phyloP scores from a whole-genome alignment of 371 early-diverging fungal genomes.

The Smittium mucronatum region DNA sequence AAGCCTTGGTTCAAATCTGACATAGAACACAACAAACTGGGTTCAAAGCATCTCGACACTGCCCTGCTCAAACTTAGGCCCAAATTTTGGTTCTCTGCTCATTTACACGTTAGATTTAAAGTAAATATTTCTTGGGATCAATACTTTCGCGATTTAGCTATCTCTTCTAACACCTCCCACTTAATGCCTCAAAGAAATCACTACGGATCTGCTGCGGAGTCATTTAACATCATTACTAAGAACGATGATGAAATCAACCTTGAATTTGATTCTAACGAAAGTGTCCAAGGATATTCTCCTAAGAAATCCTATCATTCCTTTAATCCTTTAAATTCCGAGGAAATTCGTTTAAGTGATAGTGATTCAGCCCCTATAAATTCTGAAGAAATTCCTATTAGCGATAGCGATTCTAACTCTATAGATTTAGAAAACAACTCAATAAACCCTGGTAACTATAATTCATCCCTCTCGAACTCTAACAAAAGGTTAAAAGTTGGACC shows the following conservation, averaged over 20 bases:
- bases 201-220: too few species aligned
- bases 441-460: too few species aligned
- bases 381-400: too few species aligned
- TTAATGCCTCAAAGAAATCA: too few species aligned
- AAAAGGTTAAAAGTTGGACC: too few species aligned
- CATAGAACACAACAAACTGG: constrained; percentile 54
- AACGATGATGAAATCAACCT: constrained; percentile 9
- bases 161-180: too few species aligned
- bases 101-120: constrained; percentile 79
- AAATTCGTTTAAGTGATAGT: not conserved
- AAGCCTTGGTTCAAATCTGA: constrained; percentile 65
- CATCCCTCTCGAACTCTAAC: too few species aligned
- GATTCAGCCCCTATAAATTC: too few species aligned
- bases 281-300: not conserved
- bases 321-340: not conserved
- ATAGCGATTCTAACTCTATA: too few species aligned
- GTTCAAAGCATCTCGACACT: constrained; percentile 51
- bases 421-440: too few species aligned
- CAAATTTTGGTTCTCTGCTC: constrained; percentile 83
- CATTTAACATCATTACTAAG: not conserved
- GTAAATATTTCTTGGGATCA: constrained; percentile 40
- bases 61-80: constrained; percentile 64
- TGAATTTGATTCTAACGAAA: not conserved
- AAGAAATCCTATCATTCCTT: not conserved
- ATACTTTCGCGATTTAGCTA: not conserved